Percentiles rank a stretch among this genome's conserved stretches.
These are phyloP conservation scores for Calonectria honghensis DNA, from an alignment of 2,329 filamentous ascomycete genomes.

Conservation along the genomic window DNA sequence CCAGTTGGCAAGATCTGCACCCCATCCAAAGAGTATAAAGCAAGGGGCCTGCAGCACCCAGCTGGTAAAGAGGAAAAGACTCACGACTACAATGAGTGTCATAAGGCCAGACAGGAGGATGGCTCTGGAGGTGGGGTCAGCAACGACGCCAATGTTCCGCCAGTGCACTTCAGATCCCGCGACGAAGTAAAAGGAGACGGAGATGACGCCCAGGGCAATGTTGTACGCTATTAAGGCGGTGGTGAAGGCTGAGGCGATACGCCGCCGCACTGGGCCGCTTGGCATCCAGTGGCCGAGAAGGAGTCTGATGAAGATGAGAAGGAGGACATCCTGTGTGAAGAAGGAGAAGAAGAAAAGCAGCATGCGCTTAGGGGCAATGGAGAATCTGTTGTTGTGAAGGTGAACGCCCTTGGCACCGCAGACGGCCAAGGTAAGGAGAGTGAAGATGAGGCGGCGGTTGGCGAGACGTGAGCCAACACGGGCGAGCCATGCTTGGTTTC, in stretches of 20 bases:
- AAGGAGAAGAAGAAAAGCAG: slow-evolving; percentile 59
- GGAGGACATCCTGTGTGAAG: slow-evolving; percentile 58
- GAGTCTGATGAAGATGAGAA: slow-evolving; percentile 58
- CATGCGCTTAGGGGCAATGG: slow-evolving; percentile 57
- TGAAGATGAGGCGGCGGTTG: slow-evolving; percentile 58
- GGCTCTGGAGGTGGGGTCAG: slow-evolving; percentile 57
- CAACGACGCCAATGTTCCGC: slow-evolving; percentile 59
- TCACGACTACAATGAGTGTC: slow-evolving; percentile 51
- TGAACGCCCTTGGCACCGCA: slow-evolving; percentile 58
- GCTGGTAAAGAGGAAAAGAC: slow-evolving; percentile 45
- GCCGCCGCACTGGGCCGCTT: slow-evolving; percentile 40
- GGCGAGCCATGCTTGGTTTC: slow-evolving; percentile 37
- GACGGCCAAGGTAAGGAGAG: slow-evolving; percentile 56
- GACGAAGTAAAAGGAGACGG: slow-evolving; percentile 58
- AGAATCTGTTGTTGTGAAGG: slow-evolving; percentile 57
- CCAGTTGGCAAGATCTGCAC: slow-evolving; percentile 56
- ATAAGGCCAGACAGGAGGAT: slow-evolving; percentile 59
- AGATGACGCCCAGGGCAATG: slow-evolving; percentile 51
- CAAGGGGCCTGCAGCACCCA: slow-evolving; percentile 54
- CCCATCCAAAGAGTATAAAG: slow-evolving; percentile 54
- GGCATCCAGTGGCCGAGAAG: slow-evolving; percentile 56
- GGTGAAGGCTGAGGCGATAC: slow-evolving; percentile 43
- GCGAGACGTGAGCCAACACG: slow-evolving; percentile 51
- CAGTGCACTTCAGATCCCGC: slow-evolving; percentile 61
- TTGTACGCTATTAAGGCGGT: slow-evolving; percentile 48